Conservation (phyloP, 257 asterid species). For the Nemophila menziesii region DNA sequence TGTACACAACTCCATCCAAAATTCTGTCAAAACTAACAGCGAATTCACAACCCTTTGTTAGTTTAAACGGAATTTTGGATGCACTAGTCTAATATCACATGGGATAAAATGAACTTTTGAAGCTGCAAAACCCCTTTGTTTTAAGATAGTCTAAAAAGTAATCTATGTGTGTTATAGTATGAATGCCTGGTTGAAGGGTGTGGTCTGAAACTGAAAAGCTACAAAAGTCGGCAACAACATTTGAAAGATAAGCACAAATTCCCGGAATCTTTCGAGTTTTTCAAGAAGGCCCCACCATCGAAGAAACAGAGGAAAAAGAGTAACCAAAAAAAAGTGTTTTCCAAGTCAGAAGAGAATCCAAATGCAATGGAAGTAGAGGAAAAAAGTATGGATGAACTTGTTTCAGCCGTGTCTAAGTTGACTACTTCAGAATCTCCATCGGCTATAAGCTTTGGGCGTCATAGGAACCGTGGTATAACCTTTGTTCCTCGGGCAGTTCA, state of each 20-base stretch:
- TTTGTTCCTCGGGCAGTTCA: conserved; percentile 64
- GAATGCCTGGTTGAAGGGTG: conserved; percentile 98
- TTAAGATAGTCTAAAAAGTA: not conserved
- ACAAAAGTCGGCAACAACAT: conserved; percentile 87
- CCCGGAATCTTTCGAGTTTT: conserved; percentile 72
- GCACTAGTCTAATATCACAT: too few species aligned
- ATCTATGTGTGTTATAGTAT: conserved; percentile 29
- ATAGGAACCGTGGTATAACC: conserved; percentile 49
- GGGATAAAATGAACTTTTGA: too few species aligned
- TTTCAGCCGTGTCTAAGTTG: conserved; percentile 70
- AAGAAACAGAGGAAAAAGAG: conserved; percentile 67
- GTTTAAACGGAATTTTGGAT: too few species aligned
- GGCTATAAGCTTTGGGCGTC: conserved; percentile 72
- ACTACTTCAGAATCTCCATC: conserved; percentile 82
- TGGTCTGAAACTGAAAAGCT: conserved; percentile 63
- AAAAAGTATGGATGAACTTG: conserved; percentile 49
- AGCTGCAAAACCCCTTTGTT: too few species aligned
- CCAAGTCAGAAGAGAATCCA: conserved; percentile 26
- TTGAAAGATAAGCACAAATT: conserved; percentile 82
- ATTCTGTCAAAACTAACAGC: too few species aligned
- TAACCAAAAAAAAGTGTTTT: conserved; percentile 24
- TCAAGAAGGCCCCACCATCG: conserved; percentile 68
- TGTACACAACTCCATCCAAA: too few species aligned
- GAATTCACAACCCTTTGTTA: too few species aligned
- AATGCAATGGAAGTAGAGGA: conserved; percentile 70